phyloP scores from a whole-genome alignment of 495 filamentous ascomycete species.

The Clohesyomyces aquaticus region DNA sequence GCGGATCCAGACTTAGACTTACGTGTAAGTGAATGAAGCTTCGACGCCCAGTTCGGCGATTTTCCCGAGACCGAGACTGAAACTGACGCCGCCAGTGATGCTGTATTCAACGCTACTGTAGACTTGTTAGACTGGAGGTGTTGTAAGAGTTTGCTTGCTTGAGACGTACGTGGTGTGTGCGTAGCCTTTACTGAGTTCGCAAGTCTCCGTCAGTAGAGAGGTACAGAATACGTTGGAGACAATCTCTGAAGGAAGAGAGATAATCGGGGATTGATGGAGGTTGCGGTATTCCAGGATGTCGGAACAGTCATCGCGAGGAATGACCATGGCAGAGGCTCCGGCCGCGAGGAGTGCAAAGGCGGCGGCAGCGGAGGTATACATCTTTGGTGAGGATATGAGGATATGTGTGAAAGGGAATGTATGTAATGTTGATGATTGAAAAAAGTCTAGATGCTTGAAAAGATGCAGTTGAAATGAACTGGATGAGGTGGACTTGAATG shows the following conservation, averaged over 20 bases:
- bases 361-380: conserved; percentile 6
- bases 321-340: background rate
- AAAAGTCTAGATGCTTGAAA: background rate
- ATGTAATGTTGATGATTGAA: no score
- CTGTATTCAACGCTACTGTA: background rate
- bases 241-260: background rate
- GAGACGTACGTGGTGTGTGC: conserved; percentile 3
- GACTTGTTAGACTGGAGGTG: background rate
- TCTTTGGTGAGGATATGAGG: background rate
- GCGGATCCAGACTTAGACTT: background rate
- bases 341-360: conserved; percentile 3
- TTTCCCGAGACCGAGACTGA: conserved; percentile 1
- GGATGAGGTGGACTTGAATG: background rate
- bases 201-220: background rate
- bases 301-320: conserved; percentile 13
- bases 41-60: conserved; percentile 1
- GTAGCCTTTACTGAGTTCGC: background rate
- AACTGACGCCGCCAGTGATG: background rate
- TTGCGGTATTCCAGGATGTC: conserved; percentile 15
- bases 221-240: background rate
- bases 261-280: background rate
- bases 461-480: background rate
- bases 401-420: background rate
- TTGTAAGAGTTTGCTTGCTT: background rate
- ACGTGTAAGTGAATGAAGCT: conserved; percentile 3